Evolutionary conservation across 2,329 filamentous ascomycete species (phyloP), one percentile per base, ranked within the genome.

Genomic region (Neofusicoccum sp.): DNA sequence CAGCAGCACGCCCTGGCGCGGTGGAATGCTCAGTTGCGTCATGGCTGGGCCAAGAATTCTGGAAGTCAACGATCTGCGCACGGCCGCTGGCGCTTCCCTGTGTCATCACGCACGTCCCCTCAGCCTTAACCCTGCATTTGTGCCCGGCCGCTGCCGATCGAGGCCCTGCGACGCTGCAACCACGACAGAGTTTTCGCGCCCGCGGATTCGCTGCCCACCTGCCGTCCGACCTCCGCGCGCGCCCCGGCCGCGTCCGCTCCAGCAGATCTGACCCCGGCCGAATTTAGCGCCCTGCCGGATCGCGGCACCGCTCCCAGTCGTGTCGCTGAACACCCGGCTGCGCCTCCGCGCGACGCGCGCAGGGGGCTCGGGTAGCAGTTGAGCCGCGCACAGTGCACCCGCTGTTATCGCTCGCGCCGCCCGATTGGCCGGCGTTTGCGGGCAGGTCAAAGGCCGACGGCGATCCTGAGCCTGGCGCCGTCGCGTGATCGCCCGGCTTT

Each of bases 211-310:
- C 54, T 58, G 54, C 54, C 54, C 54, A 56, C 54, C 48, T n/a
- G 3, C 33, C 29, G 6, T 49, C 29, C 11, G 33, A 9, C 47
- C 52, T 56, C 29, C 52, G 52, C 37, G 37, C 83, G 90, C 64
- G 85, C 87, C 56, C 80, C 90, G 61, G 86, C 87, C 67, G 89
- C 89, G 87, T 87, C 88, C 44, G 86, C 89, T 65, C 87, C 84
- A 68, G 86, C 89, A 71, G 86, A 89, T 77, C 79, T 90, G 39
- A 84, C 89, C 74, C 75, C 84, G 16, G 85, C 87, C 72, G 89
- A 85, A 77, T 89, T 89, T 69, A 86, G 90, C 68, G 89, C 87
- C 22, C 75, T n/a, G 48, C 28, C 54, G 54, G 54, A 33, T 34
- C 54, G 41, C 54, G 54, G 54, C 54, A 58, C 4, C 54, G 41